Conservation (phyloP, 202 grass and related monocot genomes). For the Carex sylvatica region DNA sequence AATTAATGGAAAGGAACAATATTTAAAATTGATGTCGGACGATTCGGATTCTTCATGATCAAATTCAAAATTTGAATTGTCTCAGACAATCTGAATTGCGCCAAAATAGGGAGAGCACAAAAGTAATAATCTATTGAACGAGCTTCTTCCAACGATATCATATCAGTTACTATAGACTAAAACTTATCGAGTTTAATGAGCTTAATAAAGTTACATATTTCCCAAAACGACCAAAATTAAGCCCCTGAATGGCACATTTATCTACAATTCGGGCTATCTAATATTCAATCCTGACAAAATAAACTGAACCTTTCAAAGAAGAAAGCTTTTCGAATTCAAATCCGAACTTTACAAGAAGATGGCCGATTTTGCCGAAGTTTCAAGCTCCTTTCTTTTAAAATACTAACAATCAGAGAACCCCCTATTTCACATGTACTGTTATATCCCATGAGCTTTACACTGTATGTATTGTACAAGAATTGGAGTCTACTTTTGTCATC, state of each 20-base stretch:
- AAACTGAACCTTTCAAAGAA: not conserved
- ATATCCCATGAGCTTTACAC: constrained; percentile 67
- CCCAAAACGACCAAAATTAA: not conserved
- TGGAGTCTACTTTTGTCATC: constrained; percentile 49
- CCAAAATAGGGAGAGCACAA: too few relatives aligned
- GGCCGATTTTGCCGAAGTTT: constrained; percentile 45
- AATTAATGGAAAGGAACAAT: too few relatives aligned
- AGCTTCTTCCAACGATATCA: not conserved
- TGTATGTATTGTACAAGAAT: constrained; percentile 59
- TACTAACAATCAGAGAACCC: constrained; percentile 55
- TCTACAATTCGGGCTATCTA: constrained; percentile 5
- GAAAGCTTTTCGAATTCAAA: not conserved
- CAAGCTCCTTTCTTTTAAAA: constrained; percentile 29
- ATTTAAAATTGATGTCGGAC: too few relatives aligned
- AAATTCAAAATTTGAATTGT: too few relatives aligned
- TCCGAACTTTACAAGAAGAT: constrained; percentile 29
- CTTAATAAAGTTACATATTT: not conserved
- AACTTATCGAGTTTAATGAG: not conserved
- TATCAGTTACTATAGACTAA: not conserved
- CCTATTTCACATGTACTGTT: constrained; percentile 38
- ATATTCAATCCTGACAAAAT: not conserved
- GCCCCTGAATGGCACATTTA: not conserved
- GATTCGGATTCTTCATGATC: too few relatives aligned
- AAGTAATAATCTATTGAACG: too few relatives aligned
- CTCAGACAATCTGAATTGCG: too few relatives aligned